Percentiles rank a stretch among this genome's conserved stretches.
These are phyloP conservation scores for Fragilariopsis cylindrus DNA, from an alignment of 108 stramenopile genomes.

Conservation along the genomic window DNA sequence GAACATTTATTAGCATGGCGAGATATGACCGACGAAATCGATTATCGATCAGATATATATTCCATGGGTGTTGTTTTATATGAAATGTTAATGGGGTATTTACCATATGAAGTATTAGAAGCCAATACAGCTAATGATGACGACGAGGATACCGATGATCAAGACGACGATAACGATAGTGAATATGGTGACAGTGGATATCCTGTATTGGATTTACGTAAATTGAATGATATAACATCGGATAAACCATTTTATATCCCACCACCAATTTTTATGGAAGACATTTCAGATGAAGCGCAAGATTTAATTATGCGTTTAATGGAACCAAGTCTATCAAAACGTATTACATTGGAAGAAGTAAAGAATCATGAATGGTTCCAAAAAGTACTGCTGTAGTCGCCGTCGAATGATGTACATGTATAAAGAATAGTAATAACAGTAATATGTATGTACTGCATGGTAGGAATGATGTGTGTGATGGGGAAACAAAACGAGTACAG, in stretches of 20 bases:
- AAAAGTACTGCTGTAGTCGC: not conserved
- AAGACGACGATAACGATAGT: not conserved
- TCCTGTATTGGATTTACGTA: slow-evolving; percentile 23
- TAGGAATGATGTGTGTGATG: too few relatives aligned
- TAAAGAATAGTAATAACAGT: too few relatives aligned
- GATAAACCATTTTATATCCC: slow-evolving; percentile 25
- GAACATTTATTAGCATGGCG: slow-evolving; percentile 42
- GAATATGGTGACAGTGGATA: not conserved
- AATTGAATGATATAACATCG: slow-evolving; percentile 7
- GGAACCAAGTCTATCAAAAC: slow-evolving; percentile 8
- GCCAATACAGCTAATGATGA: not conserved
- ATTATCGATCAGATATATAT: slow-evolving; percentile 37
- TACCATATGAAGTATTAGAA: slow-evolving; percentile 32
- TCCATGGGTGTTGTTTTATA: slow-evolving; percentile 34
- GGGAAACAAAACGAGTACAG: too few relatives aligned
- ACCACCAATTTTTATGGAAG: slow-evolving; percentile 20
- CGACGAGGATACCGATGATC: not conserved
- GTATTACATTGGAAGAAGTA: slow-evolving; percentile 26
- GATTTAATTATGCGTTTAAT: slow-evolving; percentile 24
- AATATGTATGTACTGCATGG: too few relatives aligned
- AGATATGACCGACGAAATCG: slow-evolving; percentile 24
- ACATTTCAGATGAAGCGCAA: slow-evolving; percentile 26
- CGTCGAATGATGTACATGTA: too few relatives aligned
- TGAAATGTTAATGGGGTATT: slow-evolving; percentile 32
- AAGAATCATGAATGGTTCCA: slow-evolving; percentile 20